These are phyloP conservation scores for Aspergillus calidoustus DNA, from an alignment of 2,329 filamentous ascomycete genomes.

Conservation along the genomic window DNA sequence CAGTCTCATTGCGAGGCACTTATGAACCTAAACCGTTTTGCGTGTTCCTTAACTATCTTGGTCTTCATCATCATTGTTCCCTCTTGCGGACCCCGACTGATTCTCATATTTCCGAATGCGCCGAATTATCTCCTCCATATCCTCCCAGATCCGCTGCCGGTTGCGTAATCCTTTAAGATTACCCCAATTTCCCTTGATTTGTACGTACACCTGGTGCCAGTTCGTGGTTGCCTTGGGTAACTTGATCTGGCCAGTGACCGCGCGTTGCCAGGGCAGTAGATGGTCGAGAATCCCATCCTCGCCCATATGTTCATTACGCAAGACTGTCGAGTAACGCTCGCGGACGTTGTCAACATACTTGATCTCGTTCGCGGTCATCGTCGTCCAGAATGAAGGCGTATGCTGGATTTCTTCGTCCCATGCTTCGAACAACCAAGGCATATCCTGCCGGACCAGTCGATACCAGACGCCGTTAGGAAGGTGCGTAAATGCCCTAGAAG, in stretches of 20 bases:
- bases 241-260: background rate
- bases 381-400: background rate
- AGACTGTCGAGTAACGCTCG: background rate
- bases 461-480: constrained; percentile 23
- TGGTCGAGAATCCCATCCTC: background rate
- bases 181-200: constrained; percentile 26
- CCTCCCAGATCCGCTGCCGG: constrained; percentile 29
- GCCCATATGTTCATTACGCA: background rate
- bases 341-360: background rate
- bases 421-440: constrained; percentile 28
- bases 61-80: too few species aligned
- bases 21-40: too few species aligned
- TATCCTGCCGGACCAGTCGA: constrained; percentile 20
- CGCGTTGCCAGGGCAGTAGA: background rate
- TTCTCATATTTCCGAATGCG: constrained; percentile 36
- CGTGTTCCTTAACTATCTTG: too few species aligned
- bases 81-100: background rate
- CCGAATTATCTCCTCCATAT: constrained; percentile 38
- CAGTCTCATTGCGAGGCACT: too few species aligned
- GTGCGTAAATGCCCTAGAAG: constrained; percentile 18
- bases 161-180: constrained; percentile 31
- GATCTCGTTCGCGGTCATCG: background rate
- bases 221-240: background rate
- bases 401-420: background rate
- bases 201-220: constrained; percentile 21